Percentiles rank a stretch among this genome's conserved stretches.
phyloP scores from a whole-genome alignment of 108 stramenopile species.

The Cylindrotheca closterium region DNA sequence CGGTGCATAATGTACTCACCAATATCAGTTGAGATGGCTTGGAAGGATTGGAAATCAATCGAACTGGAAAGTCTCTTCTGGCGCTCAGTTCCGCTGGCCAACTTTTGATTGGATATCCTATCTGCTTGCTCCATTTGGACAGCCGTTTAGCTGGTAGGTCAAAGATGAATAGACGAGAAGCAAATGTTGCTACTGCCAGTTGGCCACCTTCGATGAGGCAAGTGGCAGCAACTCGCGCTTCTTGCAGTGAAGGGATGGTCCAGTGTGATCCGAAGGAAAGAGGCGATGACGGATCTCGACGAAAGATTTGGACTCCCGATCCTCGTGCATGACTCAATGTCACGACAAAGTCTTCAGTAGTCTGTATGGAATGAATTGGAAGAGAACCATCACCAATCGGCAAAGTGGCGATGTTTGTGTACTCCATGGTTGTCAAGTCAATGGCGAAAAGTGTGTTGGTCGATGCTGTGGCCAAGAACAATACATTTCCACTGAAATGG shows the following conservation, averaged over 20 bases:
- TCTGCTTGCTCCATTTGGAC: conserved; percentile 68
- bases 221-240: conserved; percentile 45
- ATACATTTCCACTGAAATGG: conserved; percentile 4
- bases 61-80: conserved; percentile 54
- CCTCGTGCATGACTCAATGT: conserved; percentile 21
- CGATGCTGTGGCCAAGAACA: conserved; percentile 20
- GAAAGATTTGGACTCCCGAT: conserved; percentile 45
- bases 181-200: conserved; percentile 69
- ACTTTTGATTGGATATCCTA: conserved; percentile 57
- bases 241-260: conserved; percentile 59
- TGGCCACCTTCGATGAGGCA: conserved; percentile 23
- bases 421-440: background rate
- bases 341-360: conserved; percentile 60
- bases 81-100: conserved; percentile 58
- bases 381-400: background rate
- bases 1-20: conserved; percentile 47
- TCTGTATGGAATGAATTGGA: conserved; percentile 21
- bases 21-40: conserved; percentile 57
- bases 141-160: conserved; percentile 48
- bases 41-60: conserved; percentile 49
- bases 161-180: conserved; percentile 65
- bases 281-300: conserved; percentile 3
- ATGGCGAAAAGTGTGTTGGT: background rate
- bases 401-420: background rate
- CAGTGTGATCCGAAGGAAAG: conserved; percentile 53